Evolutionary conservation across 257 asterid genomes (phyloP).

Genomic region (Ligustrum vulgare): DNA sequence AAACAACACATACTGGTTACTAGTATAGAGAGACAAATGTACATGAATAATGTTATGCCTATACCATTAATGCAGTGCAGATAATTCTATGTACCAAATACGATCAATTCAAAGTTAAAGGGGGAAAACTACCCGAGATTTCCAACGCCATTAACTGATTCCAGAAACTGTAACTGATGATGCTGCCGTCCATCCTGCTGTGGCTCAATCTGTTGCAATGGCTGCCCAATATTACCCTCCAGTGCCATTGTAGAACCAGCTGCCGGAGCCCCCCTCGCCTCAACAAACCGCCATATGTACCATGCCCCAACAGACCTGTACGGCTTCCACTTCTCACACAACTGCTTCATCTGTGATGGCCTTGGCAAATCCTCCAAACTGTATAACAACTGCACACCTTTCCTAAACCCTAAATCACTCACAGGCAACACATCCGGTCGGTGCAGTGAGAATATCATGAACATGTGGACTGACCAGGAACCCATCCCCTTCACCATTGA

Average conservation of each 20-base stretch:
- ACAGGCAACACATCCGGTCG: conserved; percentile 94
- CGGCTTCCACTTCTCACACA: conserved; percentile 94
- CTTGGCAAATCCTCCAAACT: conserved; percentile 84
- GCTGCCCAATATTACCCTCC: conserved; percentile 52
- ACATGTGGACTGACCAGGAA: conserved; percentile 97
- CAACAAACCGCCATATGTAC: conserved; percentile 92
- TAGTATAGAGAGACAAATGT: neutral
- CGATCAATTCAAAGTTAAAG: conserved; percentile 5
- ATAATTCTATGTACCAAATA: neutral
- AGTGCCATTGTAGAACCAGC: conserved; percentile 38
- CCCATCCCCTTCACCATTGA: conserved; percentile 98
- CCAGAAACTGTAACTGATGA: conserved; percentile 81
- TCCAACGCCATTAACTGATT: conserved; percentile 68
- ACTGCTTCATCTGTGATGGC: conserved; percentile 81
- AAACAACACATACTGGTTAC: neutral
- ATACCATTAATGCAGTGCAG: neutral
- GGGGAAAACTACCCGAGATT: conserved; percentile 63
- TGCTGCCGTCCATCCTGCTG: conserved; percentile 56
- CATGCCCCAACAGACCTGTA: conserved; percentile 92
- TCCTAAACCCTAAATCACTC: conserved; percentile 89
- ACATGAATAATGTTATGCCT: neutral
- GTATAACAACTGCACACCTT: conserved; percentile 81
- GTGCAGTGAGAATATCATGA: conserved; percentile 84
- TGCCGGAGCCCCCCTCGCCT: conserved; percentile 60
- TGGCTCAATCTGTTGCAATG: conserved; percentile 65